These are phyloP conservation scores for Aureobasidium sp. DNA, from an alignment of 2,329 filamentous ascomycete species.

Conservation along the genomic window DNA sequence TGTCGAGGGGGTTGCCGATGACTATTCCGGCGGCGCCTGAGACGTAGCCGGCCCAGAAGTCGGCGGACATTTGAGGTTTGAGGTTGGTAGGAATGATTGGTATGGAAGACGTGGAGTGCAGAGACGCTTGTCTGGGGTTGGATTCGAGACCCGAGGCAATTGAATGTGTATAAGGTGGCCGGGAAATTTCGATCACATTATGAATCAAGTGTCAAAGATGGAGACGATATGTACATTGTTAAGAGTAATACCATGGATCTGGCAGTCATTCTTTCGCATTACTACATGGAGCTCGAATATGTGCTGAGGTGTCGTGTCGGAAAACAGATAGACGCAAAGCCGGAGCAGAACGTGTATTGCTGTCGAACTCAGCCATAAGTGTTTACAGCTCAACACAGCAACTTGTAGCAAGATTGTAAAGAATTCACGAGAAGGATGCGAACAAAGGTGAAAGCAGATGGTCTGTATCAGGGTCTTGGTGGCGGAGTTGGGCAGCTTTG, in stretches of 20 bases:
- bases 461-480: neutral
- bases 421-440: neutral
- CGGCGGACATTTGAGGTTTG: conserved; percentile 59
- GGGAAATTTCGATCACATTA: too few species aligned
- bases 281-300: neutral
- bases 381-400: neutral
- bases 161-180: neutral
- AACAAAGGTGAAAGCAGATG: neutral
- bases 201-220: neutral
- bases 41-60: conserved; percentile 91
- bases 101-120: neutral
- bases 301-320: neutral
- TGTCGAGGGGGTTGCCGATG: conserved; percentile 71
- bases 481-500: neutral
- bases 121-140: neutral
- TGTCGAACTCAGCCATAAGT: neutral
- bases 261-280: neutral
- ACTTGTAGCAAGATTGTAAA: neutral
- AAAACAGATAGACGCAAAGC: neutral
- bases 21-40: conserved; percentile 81
- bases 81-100: neutral
- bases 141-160: neutral
- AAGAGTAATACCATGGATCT: neutral
- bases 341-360: neutral
- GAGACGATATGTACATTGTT: neutral